These are phyloP conservation scores for Cladophialophora yegresii DNA, from an alignment of 2,329 filamentous ascomycete genomes.

Conservation along the genomic window DNA sequence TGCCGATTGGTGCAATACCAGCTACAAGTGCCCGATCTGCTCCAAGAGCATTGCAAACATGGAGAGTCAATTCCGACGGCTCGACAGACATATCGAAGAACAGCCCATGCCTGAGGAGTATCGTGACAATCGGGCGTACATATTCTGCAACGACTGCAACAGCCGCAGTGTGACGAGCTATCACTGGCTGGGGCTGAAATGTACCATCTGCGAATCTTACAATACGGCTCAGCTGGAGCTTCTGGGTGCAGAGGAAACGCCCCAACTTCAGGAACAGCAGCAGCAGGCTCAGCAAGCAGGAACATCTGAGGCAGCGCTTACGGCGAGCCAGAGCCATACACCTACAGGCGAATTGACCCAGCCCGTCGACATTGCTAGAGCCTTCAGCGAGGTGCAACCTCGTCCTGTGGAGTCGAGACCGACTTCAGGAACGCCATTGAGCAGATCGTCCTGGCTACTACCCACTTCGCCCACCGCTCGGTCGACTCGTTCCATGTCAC, in stretches of 20 bases:
- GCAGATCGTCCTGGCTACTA: slow-evolving; percentile 40
- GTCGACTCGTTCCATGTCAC: slow-evolving; percentile 45
- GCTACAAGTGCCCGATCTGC: slow-evolving; percentile 96
- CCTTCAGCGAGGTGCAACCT: slow-evolving; percentile 17
- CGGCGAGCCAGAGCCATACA: slow-evolving; percentile 35
- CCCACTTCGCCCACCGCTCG: slow-evolving; percentile 38
- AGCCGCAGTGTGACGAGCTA: slow-evolving; percentile 83
- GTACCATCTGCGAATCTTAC: slow-evolving; percentile 58
- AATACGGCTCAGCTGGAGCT: slow-evolving; percentile 50
- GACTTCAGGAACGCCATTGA: slow-evolving; percentile 32
- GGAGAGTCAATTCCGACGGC: slow-evolving; percentile 88
- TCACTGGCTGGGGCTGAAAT: slow-evolving; percentile 94
- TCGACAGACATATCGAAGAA: slow-evolving; percentile 80
- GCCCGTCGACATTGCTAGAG: slow-evolving; percentile 17
- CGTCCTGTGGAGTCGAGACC: slow-evolving; percentile 33
- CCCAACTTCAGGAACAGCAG: slow-evolving; percentile 31
- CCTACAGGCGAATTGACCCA: slow-evolving; percentile 29
- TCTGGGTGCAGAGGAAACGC: slow-evolving; percentile 40
- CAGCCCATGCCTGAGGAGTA: slow-evolving; percentile 94
- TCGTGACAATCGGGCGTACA: slow-evolving; percentile 72
- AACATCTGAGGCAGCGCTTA: slow-evolving; percentile 35
- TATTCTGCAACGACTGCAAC: slow-evolving; percentile 93
- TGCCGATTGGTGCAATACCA: slow-evolving; percentile 79
- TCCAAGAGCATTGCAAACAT: slow-evolving; percentile 97
- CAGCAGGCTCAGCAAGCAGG: slow-evolving; percentile 37